Evolutionary conservation across 768 basidiomycete species (phyloP).

Genomic region (Pulveroboletus sp.): DNA sequence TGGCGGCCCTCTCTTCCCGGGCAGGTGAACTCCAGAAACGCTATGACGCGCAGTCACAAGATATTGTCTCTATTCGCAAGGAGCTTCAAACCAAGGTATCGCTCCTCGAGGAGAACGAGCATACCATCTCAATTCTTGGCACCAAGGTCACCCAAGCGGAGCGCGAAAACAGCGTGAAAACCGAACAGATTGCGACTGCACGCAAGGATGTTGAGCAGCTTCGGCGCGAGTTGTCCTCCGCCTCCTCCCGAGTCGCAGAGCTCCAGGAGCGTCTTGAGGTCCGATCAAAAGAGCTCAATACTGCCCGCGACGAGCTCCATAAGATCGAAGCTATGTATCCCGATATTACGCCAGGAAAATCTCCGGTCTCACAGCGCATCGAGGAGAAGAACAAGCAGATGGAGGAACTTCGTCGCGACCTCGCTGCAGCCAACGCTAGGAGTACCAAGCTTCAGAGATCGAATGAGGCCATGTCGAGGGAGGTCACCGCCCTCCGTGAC

Average conservation of each 20-base stretch:
- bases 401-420: constrained; percentile 1
- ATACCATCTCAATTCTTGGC: not conserved
- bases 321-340: not conserved
- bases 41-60: not conserved
- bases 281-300: constrained; percentile 1
- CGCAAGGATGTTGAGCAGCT: constrained; percentile 1
- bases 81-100: not conserved
- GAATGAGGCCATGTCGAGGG: not conserved
- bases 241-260: not conserved
- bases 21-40: not conserved
- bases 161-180: not conserved
- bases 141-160: not conserved
- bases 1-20: not conserved
- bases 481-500: not conserved
- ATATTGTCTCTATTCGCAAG: too few species aligned
- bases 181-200: not conserved
- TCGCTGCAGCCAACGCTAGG: not conserved
- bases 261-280: not conserved
- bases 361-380: not conserved
- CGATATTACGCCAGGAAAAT: not conserved
- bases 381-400: not conserved
- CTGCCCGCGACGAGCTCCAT: not conserved
- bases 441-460: constrained; percentile 1
- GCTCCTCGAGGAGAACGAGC: constrained; percentile 3
- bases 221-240: not conserved